phyloP scores from a whole-genome alignment of 371 early-diverging fungal genomes.

The Vairimorpha ceranae region DNA sequence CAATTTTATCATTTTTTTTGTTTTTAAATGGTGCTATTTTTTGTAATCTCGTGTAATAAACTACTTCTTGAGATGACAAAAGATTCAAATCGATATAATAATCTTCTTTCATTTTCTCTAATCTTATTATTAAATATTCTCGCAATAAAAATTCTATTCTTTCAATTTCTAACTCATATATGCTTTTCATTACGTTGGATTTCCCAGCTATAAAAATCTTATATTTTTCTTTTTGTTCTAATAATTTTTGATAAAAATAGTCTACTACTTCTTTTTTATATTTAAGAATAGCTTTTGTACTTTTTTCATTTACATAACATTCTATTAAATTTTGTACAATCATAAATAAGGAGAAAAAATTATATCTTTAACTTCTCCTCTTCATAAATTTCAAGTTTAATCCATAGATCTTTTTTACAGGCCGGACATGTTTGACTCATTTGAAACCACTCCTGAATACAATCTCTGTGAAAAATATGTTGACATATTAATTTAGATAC shows the following conservation, averaged over 20 bases:
- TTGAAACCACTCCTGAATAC: slow-evolving; percentile 3
- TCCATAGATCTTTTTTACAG: slow-evolving; percentile 12
- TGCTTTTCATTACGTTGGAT: slow-evolving; percentile 7
- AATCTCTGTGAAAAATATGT: slow-evolving; percentile 1
- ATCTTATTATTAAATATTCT: slow-evolving; percentile 40
- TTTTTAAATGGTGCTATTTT: background rate
- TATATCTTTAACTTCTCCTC: background rate
- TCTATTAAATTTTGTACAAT: slow-evolving; percentile 28
- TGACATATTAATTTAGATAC: background rate
- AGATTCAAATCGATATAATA: slow-evolving; percentile 6
- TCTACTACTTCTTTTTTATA: slow-evolving; percentile 20
- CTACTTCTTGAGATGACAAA: slow-evolving; percentile 28
- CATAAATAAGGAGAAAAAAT: background rate
- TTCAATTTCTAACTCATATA: slow-evolving; percentile 53
- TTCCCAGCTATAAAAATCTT: background rate
- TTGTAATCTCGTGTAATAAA: slow-evolving; percentile 17
- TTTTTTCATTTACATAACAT: slow-evolving; percentile 55
- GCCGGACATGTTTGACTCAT: background rate
- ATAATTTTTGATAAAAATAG: slow-evolving; percentile 9
- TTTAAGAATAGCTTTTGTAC: slow-evolving; percentile 42
- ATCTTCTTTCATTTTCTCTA: slow-evolving; percentile 48
- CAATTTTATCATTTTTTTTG: slow-evolving; percentile 13
- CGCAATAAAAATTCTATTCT: slow-evolving; percentile 52
- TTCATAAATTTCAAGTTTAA: background rate
- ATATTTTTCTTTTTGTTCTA: slow-evolving; percentile 13